These are phyloP conservation scores for Geotrichum reessii DNA, from an alignment of 1,139 yeast genomes.

Conservation along the genomic window DNA sequence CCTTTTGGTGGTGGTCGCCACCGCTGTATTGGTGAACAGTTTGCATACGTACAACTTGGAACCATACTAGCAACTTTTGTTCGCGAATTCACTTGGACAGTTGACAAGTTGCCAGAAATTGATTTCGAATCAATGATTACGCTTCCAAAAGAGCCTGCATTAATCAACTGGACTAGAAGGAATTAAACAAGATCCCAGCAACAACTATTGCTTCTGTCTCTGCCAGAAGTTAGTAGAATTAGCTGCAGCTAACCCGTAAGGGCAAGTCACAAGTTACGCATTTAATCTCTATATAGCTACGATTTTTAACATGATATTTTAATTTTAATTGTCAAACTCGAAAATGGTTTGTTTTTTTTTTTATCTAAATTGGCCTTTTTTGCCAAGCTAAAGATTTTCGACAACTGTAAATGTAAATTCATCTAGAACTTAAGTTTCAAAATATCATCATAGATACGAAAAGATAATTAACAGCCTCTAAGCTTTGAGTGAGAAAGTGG, in stretches of 20 bases:
- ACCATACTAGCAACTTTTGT: constrained; percentile 72
- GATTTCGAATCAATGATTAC: constrained; percentile 95
- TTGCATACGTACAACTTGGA: constrained; percentile 91
- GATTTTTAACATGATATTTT: neutral
- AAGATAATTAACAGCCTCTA: too few species aligned
- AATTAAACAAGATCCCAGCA: constrained; percentile 4
- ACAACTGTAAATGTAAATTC: too few species aligned
- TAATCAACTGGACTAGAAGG: constrained; percentile 56
- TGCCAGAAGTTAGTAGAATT: neutral
- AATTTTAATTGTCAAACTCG: neutral
- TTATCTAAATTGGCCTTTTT: too few species aligned
- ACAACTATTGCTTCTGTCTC: neutral
- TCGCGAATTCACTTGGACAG: constrained; percentile 71
- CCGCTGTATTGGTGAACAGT: constrained; percentile 97
- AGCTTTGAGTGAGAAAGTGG: too few species aligned
- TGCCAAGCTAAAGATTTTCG: too few species aligned
- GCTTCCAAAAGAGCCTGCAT: constrained; percentile 75
- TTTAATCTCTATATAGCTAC: neutral
- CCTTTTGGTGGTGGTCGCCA: constrained; percentile 99
- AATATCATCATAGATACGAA: too few species aligned
- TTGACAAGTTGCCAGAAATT: constrained; percentile 60
- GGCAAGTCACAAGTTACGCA: neutral
- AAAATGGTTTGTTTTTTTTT: neutral
- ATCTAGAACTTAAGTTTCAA: too few species aligned
- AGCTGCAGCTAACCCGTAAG: neutral